Evolutionary conservation across 805 yeast genomes (phyloP).

Genomic region (Blastobotrys chiropterorum): DNA sequence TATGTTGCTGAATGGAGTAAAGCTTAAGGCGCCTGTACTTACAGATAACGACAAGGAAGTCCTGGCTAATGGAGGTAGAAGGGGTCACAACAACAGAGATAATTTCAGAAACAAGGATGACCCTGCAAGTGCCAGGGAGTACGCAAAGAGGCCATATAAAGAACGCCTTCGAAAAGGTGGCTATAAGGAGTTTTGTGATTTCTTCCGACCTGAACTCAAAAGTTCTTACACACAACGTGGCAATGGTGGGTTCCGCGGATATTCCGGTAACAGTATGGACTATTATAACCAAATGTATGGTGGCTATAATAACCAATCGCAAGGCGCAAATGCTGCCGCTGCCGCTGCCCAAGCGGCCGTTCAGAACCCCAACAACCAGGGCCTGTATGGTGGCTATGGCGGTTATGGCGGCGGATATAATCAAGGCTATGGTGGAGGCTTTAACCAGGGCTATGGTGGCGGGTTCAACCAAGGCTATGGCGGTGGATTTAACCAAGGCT

Average conservation of each 20-base stretch:
- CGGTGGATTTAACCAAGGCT: slow-evolving; percentile 21
- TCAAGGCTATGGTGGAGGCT: slow-evolving; percentile 17
- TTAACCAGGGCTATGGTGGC: slow-evolving; percentile 2
- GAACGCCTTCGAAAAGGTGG: slow-evolving; percentile 16
- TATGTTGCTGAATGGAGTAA: slow-evolving; percentile 75
- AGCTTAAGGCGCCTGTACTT: slow-evolving; percentile 48
- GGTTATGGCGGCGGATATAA: slow-evolving; percentile 19
- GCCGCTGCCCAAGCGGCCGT: not conserved
- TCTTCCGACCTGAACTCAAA: not conserved
- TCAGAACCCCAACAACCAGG: slow-evolving; percentile 13
- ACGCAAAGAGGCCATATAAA: slow-evolving; percentile 5
- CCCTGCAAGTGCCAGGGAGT: slow-evolving; percentile 9
- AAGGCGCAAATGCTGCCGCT: not conserved
- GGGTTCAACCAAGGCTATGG: slow-evolving; percentile 16
- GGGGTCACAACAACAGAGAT: slow-evolving; percentile 19
- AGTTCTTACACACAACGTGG: slow-evolving; percentile 1
- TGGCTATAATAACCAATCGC: slow-evolving; percentile 13
- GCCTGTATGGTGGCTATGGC: slow-evolving; percentile 1
- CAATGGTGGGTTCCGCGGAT: slow-evolving; percentile 10
- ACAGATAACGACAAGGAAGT: slow-evolving; percentile 62
- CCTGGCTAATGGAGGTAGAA: slow-evolving; percentile 34
- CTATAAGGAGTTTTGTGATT: slow-evolving; percentile 11
- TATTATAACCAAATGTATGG: slow-evolving; percentile 12
- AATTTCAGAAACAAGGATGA: slow-evolving; percentile 13
- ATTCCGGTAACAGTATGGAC: slow-evolving; percentile 8